Base-by-base conservation (phyloP, 495 filamentous ascomycete species). In the Xylaria acuta region DNA sequence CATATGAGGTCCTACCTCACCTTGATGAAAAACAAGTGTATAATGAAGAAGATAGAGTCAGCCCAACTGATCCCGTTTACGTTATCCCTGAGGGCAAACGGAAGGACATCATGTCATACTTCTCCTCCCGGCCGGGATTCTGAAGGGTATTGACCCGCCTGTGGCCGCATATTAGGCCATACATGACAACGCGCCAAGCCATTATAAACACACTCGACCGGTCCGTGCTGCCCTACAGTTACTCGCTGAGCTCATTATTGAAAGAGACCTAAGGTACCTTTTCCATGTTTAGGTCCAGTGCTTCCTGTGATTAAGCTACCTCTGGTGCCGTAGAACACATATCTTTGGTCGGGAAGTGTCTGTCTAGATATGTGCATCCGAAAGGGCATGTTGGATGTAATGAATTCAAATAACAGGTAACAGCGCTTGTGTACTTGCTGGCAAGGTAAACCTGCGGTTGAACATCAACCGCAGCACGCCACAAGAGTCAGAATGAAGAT, bases 41-140 rank as follows among this genome's bases (percentile, higher is more conserved):
- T 72, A 82, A 83, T 43, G 84, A 87, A 34, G 80, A 83, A 53
- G 85, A 90, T 73, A 77, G 85, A 38, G 82, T 92, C 56, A 81
- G 71, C 63, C 85, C 83, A 25, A 84, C 93, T 38, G 94, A 98
- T 80, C 96, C 96, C 12, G 85, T 98, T 30, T 98, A 91, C 84
- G 91, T 93, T 67, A 90, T 98, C 65, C 94, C 94, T 18, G 89
- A 90, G 81, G 85, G 88, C 74, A 86, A 85, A 41, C 91, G 90
- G 64, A 88, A 91, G 75, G 82, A 81, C 16, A 90, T 91, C 74
- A 87, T 87, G 81, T 77, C 75, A 69, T 92, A 91, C 82, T 96
- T 89, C 78, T 83, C 86, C 73, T 79, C 80, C 30, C 89, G 88
- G 79, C 80, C 77, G 59, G 84, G 84, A 25, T 90, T 90, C 74